These are phyloP conservation scores for Entrophospora sp. DNA, from an alignment of 192 early-diverging fungal genomes.

Conservation along the genomic window DNA sequence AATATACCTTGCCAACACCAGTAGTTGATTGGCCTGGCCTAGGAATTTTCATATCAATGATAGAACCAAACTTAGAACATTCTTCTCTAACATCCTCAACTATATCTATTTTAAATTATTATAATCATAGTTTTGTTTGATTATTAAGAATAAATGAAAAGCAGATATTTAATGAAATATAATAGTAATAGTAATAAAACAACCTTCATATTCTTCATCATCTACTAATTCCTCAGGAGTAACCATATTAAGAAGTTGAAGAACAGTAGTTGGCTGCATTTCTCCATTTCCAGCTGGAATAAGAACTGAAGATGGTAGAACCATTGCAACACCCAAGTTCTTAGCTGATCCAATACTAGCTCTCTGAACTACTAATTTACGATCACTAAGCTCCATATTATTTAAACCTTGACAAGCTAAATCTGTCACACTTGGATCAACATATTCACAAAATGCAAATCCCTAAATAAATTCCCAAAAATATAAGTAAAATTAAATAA, in stretches of 20 bases:
- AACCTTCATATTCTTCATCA: slow-evolving; percentile 79
- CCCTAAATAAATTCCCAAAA: slow-evolving; percentile 44
- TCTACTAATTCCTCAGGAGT: slow-evolving; percentile 73
- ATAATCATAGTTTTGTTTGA: too few species aligned
- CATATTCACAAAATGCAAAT: slow-evolving; percentile 96
- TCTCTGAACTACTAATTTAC: slow-evolving; percentile 87
- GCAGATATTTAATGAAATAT: background rate
- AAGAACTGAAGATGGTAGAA: slow-evolving; percentile 38
- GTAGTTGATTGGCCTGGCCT: too few species aligned
- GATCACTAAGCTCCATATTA: slow-evolving; percentile 91
- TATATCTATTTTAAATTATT: slow-evolving; percentile 60
- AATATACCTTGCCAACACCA: too few species aligned
- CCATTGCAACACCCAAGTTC: slow-evolving; percentile 27
- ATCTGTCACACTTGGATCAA: slow-evolving; percentile 80
- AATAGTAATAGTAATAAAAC: background rate
- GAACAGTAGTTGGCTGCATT: slow-evolving; percentile 64
- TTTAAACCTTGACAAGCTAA: slow-evolving; percentile 91
- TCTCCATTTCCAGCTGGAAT: slow-evolving; percentile 42
- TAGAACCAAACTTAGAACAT: too few species aligned
- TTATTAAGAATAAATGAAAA: background rate
- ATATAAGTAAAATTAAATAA: background rate
- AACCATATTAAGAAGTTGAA: slow-evolving; percentile 96
- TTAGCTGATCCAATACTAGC: slow-evolving; percentile 77
- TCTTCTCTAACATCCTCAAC: slow-evolving; percentile 86
- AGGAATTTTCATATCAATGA: too few species aligned